Conservation (phyloP, 2,329 filamentous ascomycete species). For the Aspergillus eucalypticola region DNA sequence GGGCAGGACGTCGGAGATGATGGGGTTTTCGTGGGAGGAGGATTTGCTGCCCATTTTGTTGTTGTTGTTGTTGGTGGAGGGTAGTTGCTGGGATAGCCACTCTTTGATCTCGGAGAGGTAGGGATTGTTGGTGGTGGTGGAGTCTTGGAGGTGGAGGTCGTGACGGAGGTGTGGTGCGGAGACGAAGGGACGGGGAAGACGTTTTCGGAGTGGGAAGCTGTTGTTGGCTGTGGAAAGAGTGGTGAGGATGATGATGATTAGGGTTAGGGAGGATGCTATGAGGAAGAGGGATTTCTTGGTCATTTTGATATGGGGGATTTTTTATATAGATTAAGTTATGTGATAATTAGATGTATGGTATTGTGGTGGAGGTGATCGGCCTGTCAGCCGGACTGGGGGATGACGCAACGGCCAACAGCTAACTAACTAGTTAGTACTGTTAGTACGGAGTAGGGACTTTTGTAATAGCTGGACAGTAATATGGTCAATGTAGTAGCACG, state of each 20-base stretch:
- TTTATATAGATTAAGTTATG: neutral
- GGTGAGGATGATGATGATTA: constrained; percentile 15
- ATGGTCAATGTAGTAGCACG: constrained; percentile 12
- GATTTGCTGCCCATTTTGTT: constrained; percentile 11
- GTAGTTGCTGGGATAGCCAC: constrained; percentile 22
- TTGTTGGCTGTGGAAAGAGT: constrained; percentile 16
- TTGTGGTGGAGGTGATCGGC: neutral
- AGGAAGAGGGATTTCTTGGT: constrained; percentile 5
- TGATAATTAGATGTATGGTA: neutral
- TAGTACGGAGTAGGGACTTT: no score
- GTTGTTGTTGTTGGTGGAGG: constrained; percentile 7
- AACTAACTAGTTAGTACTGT: neutral
- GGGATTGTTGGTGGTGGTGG: neutral
- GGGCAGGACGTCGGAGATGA: constrained; percentile 82
- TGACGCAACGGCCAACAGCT: constrained; percentile 23
- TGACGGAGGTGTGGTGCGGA: constrained; percentile 20
- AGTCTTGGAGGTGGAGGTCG: constrained; percentile 14
- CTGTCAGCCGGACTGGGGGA: constrained; percentile 9
- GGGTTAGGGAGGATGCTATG: constrained; percentile 3
- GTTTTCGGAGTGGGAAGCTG: constrained; percentile 22
- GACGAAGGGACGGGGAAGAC: constrained; percentile 21
- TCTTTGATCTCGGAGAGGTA: constrained; percentile 17
- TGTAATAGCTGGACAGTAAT: neutral
- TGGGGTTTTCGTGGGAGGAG: constrained; percentile 51
- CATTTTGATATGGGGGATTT: neutral